Evolutionary conservation across 2,329 filamentous ascomycete species (phyloP), one percentile per base, ranked within the genome.

Genomic region (Coleophoma crateriformis): DNA sequence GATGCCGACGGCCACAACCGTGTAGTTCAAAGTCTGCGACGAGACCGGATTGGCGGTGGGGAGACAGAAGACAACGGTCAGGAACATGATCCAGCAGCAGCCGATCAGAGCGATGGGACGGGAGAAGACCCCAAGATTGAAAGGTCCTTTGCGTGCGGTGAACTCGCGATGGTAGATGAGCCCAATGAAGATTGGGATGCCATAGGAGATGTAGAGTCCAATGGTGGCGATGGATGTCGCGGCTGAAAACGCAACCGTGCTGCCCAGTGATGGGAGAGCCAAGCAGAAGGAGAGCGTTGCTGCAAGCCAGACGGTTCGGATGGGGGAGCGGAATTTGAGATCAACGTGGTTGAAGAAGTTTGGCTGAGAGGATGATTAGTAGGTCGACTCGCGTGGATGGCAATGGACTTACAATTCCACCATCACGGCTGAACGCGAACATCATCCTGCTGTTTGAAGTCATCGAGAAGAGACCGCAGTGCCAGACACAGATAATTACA

Each of bases 401-500:
- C 7, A 27, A 27, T 20, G 46, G 14, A 55, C 67, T 60, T 50
- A 61, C 59, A 52, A 81, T 74, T 15, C 77, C 78, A n/a, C 74
- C 68, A 55, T 81, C 78, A 14, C 78, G 70, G 0, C 73, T 68
- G 56, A 81, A 81, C 1, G 76, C 76, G 56, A 79, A 81, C 75
- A 81, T 81, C 78, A 81, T 81, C 22, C 78, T 69, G 37, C 70
- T 74, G 58, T 81, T 81, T 45, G 69, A 73, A 0, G 78, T 82
- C 68, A 83, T 69, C 46, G 70, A 75, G 58, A 82, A 82, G 0
- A 82, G 68, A 0, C 78, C 79, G 51, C 77, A 81, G 59, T 82
- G 79, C 79, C 79, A 82, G 3, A 82, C 75, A 49, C 79, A 82
- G 33, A 82, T 65, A 55, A 82, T 79, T 53, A 82, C 70, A 13